Evolutionary conservation across 768 basidiomycete species (phyloP).

Genomic region (Phaeotremella fagi): DNA sequence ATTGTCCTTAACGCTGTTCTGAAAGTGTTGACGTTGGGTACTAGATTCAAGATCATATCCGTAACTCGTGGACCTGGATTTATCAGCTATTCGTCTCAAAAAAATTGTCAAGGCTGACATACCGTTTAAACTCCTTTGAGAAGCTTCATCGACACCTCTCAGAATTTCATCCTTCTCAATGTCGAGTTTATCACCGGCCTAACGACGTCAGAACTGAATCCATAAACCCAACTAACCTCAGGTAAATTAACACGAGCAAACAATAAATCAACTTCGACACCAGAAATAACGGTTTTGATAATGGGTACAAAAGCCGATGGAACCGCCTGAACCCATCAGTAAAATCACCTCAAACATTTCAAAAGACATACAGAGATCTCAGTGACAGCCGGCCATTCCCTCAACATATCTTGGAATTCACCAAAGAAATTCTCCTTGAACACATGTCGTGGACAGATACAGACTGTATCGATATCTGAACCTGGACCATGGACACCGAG

Average conservation of each 20-base stretch:
- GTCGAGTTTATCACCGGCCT: conserved; percentile 88
- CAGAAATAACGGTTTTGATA: conserved; percentile 82
- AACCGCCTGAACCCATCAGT: conserved; percentile 63
- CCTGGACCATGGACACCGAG: conserved; percentile 95
- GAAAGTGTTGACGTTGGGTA: conserved; percentile 90
- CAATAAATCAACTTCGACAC: conserved; percentile 87
- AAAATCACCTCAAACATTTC: background rate
- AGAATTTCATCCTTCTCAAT: conserved; percentile 86
- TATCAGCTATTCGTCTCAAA: background rate
- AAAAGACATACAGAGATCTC: conserved; percentile 72
- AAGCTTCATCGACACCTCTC: conserved; percentile 87
- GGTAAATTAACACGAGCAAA: conserved; percentile 60
- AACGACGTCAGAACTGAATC: conserved; percentile 63
- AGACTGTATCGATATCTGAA: conserved; percentile 95
- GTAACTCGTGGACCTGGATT: conserved; percentile 82
- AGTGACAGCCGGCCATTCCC: conserved; percentile 70
- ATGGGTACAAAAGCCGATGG: conserved; percentile 96
- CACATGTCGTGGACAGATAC: conserved; percentile 94
- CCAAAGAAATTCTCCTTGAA: conserved; percentile 94
- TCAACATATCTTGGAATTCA: conserved; percentile 81
- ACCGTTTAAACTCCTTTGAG: conserved; percentile 90
- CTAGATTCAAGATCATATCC: conserved; percentile 88
- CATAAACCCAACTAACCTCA: conserved; percentile 8
- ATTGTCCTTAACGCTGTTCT: conserved; percentile 92
- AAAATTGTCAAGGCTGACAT: background rate